Evolutionary conservation across 2,329 filamentous ascomycete species (phyloP), one percentile per base, ranked within the genome.

Genomic region (Botrytis paeoniae): DNA sequence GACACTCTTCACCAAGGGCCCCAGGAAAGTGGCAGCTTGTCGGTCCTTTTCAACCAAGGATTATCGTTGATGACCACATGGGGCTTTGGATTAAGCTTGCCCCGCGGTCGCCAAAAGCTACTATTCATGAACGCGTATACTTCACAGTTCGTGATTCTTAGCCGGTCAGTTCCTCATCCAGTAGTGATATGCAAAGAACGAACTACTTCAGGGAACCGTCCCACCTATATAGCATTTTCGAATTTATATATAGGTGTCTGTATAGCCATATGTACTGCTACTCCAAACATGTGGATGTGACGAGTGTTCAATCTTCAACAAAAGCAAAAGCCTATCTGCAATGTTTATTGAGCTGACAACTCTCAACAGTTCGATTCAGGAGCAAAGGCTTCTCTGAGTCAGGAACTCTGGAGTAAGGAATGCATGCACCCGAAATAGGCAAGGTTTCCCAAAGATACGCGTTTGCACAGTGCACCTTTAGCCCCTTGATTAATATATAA

Each of bases 31-130:
- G 43, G 45, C 71, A 73, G 71, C 61, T 70, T 59, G 51, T 65
- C 68, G 68, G 61, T 68, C 65, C 71, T 60, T 73, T 25, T 70
- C n/a, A 35, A 54, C 45, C 76, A 76, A 75, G 76, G 76, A 73
- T 77, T 54, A 76, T 75, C 74, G 71, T 75, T 77, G 74, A 74
- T 73, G 57, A 65, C 74, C 76, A 78, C 74, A 76, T 75, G 74
- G 74, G 48, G 62, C 25, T 51, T 61, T 43, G 43, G 18, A 45
- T 69, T 51, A 75, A 65, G 54, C 64, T 48, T 73, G 70, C 70
- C 75, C 74, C 73, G 60, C 73, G 73, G 70, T 72, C 51, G 70
- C 43, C 61, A 66, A 66, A 71, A 37, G 60, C 54, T 66, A 59
- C 70, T 68, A 29, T 68, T 68, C 64, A 68, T 68, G 35, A 68